Percentiles rank a stretch among this genome's conserved stretches.
Evolutionary conservation across 352 stramenopile species (phyloP).

Genomic region (Elongisporangium undulatum): DNA sequence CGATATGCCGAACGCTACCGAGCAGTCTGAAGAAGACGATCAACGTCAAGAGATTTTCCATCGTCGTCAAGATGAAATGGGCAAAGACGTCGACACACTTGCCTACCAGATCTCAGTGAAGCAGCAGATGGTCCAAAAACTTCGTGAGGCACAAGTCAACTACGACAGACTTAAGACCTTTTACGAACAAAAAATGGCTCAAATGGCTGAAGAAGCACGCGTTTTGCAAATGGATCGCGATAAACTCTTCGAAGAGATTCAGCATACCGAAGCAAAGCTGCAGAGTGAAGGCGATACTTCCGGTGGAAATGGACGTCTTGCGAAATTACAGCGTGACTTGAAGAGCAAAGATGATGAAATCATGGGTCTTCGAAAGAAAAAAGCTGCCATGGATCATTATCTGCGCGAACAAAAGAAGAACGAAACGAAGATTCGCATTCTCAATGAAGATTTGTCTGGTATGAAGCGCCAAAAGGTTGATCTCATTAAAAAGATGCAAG

Average conservation of each 20-base stretch:
- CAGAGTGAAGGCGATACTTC: constrained; percentile 45
- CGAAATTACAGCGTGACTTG: constrained; percentile 69
- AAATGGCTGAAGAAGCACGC: constrained; percentile 77
- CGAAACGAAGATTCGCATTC: constrained; percentile 75
- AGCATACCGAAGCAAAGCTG: constrained; percentile 64
- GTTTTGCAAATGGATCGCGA: constrained; percentile 61
- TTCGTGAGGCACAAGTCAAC: constrained; percentile 74
- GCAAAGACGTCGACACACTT: constrained; percentile 75
- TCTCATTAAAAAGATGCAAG: constrained; percentile 83
- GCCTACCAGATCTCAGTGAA: constrained; percentile 84
- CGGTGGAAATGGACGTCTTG: constrained; percentile 43
- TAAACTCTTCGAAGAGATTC: constrained; percentile 71
- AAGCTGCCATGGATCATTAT: constrained; percentile 80
- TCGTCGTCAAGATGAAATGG: constrained; percentile 69
- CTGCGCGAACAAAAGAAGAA: constrained; percentile 86
- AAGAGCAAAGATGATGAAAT: constrained; percentile 79
- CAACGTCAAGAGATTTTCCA: constrained; percentile 83
- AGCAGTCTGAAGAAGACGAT: constrained; percentile 58
- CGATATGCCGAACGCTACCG: constrained; percentile 29
- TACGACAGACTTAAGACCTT: constrained; percentile 81
- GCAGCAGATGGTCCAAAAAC: constrained; percentile 78
- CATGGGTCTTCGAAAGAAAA: constrained; percentile 67
- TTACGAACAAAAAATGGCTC: constrained; percentile 79
- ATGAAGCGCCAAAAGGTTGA: constrained; percentile 91
- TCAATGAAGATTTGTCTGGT: constrained; percentile 77